Evolutionary conservation across 805 yeast species (phyloP).

Genomic region (Millerozyma miso): DNA sequence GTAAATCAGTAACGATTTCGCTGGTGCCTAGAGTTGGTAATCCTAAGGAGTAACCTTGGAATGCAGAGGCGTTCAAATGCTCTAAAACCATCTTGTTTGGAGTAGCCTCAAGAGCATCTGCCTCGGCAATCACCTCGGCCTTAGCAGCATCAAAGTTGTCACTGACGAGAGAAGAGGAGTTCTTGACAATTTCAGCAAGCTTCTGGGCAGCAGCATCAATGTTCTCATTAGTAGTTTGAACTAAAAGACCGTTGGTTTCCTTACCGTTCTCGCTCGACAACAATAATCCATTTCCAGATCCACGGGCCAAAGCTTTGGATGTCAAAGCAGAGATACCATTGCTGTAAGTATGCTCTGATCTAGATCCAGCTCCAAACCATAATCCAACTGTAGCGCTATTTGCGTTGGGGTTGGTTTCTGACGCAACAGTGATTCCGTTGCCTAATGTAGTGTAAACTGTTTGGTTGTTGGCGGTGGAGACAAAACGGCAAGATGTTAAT

Average conservation of each 20-base stretch:
- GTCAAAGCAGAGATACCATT: slow-evolving; percentile 74
- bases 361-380: slow-evolving; percentile 72
- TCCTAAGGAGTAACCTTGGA: slow-evolving; percentile 79
- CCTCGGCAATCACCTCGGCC: slow-evolving; percentile 40
- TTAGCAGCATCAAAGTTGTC: slow-evolving; percentile 48
- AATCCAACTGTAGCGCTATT: slow-evolving; percentile 62
- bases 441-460: slow-evolving; percentile 68
- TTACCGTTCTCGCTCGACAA: slow-evolving; percentile 51
- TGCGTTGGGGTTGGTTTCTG: slow-evolving; percentile 56
- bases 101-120: slow-evolving; percentile 52
- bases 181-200: slow-evolving; percentile 42
- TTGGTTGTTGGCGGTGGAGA: slow-evolving; percentile 53
- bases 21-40: slow-evolving; percentile 73
- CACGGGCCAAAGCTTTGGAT: slow-evolving; percentile 45
- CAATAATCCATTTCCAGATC: slow-evolving; percentile 50
- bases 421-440: slow-evolving; percentile 72
- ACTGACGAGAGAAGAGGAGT: slow-evolving; percentile 31
- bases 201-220: slow-evolving; percentile 48
- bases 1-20: slow-evolving; percentile 58
- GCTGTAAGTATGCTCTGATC: slow-evolving; percentile 75
- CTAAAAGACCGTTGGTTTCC: slow-evolving; percentile 62
- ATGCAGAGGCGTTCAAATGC: slow-evolving; percentile 79
- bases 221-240: slow-evolving; percentile 51
- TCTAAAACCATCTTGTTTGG: slow-evolving; percentile 59
- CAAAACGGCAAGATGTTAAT: slow-evolving; percentile 47